These are phyloP conservation scores for Microcyclospora pomicola DNA, from an alignment of 2,329 filamentous ascomycete species.

Conservation along the genomic window DNA sequence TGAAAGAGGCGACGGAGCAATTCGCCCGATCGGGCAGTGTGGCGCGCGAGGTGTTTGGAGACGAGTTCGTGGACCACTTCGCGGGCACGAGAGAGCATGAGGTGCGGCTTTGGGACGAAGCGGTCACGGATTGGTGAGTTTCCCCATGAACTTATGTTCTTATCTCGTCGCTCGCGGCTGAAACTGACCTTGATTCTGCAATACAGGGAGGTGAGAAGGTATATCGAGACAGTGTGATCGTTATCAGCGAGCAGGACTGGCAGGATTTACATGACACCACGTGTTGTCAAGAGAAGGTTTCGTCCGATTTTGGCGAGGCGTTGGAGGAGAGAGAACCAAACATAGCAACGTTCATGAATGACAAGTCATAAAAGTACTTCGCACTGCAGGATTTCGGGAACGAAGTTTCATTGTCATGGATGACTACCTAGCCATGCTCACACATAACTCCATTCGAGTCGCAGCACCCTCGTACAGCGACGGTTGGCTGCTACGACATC, in stretches of 20 bases:
- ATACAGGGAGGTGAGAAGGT: constrained; percentile 25
- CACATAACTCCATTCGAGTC: too few relatives aligned
- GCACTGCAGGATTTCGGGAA: too few relatives aligned
- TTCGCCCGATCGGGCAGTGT: constrained; percentile 71
- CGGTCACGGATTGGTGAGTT: constrained; percentile 87
- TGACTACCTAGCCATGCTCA: too few relatives aligned
- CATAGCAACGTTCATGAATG: too few relatives aligned
- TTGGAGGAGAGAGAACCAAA: too few relatives aligned
- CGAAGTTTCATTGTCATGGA: too few relatives aligned
- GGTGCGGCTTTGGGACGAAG: constrained; percentile 80
- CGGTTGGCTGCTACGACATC: too few relatives aligned
- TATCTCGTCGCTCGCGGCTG: not conserved
- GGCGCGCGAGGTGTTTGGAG: constrained; percentile 84
- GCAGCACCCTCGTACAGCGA: too few relatives aligned
- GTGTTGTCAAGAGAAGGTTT: too few relatives aligned
- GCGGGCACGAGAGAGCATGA: constrained; percentile 88
- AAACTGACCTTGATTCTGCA: not conserved
- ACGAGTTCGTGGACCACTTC: constrained; percentile 93
- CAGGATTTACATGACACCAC: too few relatives aligned
- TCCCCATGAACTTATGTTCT: constrained; percentile 7
- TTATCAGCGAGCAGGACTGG: not conserved
- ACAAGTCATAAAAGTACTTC: too few relatives aligned
- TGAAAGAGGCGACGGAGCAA: constrained; percentile 69
- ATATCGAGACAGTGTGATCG: constrained; percentile 25
- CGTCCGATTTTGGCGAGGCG: too few relatives aligned